A percentile compares a stretch with the other conserved stretches of the same genome.
These are phyloP conservation scores for Candolleomyces eurysporus DNA, from an alignment of 768 basidiomycete genomes.

Conservation along the genomic window DNA sequence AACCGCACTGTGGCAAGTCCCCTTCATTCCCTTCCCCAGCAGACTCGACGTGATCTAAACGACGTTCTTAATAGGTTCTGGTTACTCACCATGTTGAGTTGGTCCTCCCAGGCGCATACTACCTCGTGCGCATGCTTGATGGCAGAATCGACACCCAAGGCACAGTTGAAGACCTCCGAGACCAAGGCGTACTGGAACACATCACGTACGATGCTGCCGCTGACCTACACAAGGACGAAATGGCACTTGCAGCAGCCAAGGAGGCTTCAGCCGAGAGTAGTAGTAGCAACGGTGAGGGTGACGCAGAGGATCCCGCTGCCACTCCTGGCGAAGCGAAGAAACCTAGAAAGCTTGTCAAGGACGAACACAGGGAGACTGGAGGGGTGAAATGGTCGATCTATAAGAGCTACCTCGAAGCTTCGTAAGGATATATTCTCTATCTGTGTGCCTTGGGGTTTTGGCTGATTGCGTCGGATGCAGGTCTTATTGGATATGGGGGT, in stretches of 20 bases:
- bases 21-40: background rate
- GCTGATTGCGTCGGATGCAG: slow-evolving; percentile 24
- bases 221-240: slow-evolving; percentile 47
- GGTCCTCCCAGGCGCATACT: slow-evolving; percentile 69
- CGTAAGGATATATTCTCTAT: slow-evolving; percentile 41
- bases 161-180: slow-evolving; percentile 59
- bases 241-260: slow-evolving; percentile 27
- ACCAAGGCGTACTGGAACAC: slow-evolving; percentile 57
- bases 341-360: slow-evolving; percentile 72
- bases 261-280: slow-evolving; percentile 5
- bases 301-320: slow-evolving; percentile 17
- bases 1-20: slow-evolving; percentile 32
- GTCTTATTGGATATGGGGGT: slow-evolving; percentile 67
- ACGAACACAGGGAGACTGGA: slow-evolving; percentile 78
- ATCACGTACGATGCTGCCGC: slow-evolving; percentile 53
- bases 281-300: slow-evolving; percentile 15
- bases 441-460: background rate
- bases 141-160: slow-evolving; percentile 80
- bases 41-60: background rate
- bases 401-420: slow-evolving; percentile 66
- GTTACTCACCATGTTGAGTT: slow-evolving; percentile 87
- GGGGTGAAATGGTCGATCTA: slow-evolving; percentile 79
- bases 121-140: slow-evolving; percentile 77
- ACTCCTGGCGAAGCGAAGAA: slow-evolving; percentile 46
- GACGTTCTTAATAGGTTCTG: slow-evolving; percentile 43